Evolutionary conservation across 2,329 filamentous ascomycete species (phyloP), one percentile per base, ranked within the genome.

Genomic region (Diaporthe ilicicola): DNA sequence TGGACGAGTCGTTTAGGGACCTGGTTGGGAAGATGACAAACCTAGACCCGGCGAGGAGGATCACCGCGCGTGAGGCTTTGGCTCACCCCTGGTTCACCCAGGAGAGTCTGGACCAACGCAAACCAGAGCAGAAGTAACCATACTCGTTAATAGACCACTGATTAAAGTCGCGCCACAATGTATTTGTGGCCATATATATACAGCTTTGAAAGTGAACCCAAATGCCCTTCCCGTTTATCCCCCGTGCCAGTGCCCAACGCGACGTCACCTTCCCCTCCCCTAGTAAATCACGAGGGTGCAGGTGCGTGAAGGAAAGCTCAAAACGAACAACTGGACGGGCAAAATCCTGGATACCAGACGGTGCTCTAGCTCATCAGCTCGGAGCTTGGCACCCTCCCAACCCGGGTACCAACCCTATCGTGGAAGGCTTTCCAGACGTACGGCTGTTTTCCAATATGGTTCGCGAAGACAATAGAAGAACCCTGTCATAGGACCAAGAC

Each of bases 31-130:
- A 71, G 68, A 74, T 74, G 72, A 71, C 74, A 4, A 71, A 53
- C 19, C 19, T 74, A 44, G 69, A 73, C 59, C 72, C 73, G 22
- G n/a, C 24, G 19, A 70, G 29, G 39, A 73, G 74, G 59, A 75
- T 74, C n/a, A 70, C 50, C 1, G 71, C 74, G 8, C 19, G 56
- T 17, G 69, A 74, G 29, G 71, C 71, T 19, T 53, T 73, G n/a
- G 50, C 48, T n/a, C 69, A 75, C 37, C 54, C 34, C 17, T 72
- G 66, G 69, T 65, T 71, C 17, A 48, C 19, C 8, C 27, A 34
- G 27, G 24, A 4, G 53, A n/a, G 53, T 15, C 8, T 7, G 19
- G 29, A 22, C 7, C 51, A 9, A 42, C 6, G 3, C n/a, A 3
- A 22, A 4, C 5, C 19, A 54, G 1, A 17, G 3, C 17, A 54